Conservation (phyloP, 805 yeast genomes). For the Blastobotrys americana region DNA sequence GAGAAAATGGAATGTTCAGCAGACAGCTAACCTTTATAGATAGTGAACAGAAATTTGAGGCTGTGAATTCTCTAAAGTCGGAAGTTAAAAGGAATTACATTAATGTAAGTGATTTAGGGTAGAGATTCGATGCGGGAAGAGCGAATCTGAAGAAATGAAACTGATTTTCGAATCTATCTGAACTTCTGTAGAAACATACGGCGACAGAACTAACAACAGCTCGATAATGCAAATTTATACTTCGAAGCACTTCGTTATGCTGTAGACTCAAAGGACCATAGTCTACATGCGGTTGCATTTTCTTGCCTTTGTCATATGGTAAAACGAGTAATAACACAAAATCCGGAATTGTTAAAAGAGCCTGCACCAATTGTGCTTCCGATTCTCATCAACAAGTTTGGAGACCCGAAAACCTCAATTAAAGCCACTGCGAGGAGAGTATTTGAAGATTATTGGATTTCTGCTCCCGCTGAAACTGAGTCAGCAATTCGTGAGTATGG, state of each 20-base stretch:
- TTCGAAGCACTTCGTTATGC: slow-evolving; percentile 24
- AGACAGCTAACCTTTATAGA: too few species aligned
- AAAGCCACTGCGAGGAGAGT: slow-evolving; percentile 27
- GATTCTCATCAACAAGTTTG: slow-evolving; percentile 28
- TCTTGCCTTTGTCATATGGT: slow-evolving; percentile 40
- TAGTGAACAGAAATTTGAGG: too few species aligned
- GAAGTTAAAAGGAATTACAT: slow-evolving; percentile 18
- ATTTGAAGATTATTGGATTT: slow-evolving; percentile 34
- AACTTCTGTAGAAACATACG: too few species aligned
- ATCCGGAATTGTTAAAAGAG: slow-evolving; percentile 28
- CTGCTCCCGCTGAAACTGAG: slow-evolving; percentile 31
- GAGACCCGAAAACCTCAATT: slow-evolving; percentile 24
- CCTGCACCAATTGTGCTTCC: slow-evolving; percentile 30
- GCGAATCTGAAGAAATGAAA: background rate
- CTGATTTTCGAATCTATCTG: background rate
- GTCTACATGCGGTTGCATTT: slow-evolving; percentile 29
- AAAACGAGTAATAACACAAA: slow-evolving; percentile 38
- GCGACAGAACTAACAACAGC: slow-evolving; percentile 6
- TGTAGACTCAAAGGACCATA: slow-evolving; percentile 11
- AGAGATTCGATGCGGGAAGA: too few species aligned
- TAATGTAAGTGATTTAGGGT: slow-evolving; percentile 19
- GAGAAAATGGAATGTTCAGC: too few species aligned
- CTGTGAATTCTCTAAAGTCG: slow-evolving; percentile 19
- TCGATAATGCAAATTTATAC: slow-evolving; percentile 14
- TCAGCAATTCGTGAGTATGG: slow-evolving; percentile 27